These are phyloP conservation scores for Fagopyrum homotropicum DNA, from an alignment of 148 eudicot species.

Conservation along the genomic window DNA sequence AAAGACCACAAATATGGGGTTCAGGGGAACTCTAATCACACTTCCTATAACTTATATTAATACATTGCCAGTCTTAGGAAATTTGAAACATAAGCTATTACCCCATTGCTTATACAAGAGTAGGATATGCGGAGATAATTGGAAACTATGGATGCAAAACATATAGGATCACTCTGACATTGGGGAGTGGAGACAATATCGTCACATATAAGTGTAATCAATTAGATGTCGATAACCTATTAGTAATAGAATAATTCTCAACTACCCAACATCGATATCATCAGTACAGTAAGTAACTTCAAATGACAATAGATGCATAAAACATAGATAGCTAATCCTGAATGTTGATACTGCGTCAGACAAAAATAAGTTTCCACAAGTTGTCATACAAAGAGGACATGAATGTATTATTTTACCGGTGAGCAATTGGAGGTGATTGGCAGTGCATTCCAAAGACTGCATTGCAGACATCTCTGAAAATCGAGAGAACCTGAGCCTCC, in stretches of 20 bases:
- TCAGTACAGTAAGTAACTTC: neutral
- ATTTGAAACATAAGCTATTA: too few species aligned
- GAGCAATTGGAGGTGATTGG: conserved; percentile 94
- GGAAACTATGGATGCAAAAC: neutral
- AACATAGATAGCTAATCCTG: neutral
- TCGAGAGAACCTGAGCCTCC: conserved; percentile 68
- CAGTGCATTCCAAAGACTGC: conserved; percentile 99
- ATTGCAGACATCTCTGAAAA: conserved; percentile 89
- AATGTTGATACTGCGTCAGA: neutral
- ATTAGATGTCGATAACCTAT: neutral
- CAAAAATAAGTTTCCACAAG: neutral
- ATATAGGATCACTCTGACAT: neutral
- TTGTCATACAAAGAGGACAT: neutral
- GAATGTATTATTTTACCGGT: conserved; percentile 47
- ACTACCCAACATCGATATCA: neutral
- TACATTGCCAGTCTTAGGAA: too few species aligned
- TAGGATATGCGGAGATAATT: neutral
- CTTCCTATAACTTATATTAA: neutral
- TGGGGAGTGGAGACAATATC: neutral
- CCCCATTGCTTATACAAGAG: neutral
- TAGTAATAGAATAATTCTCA: neutral
- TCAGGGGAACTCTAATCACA: neutral
- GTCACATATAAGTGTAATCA: neutral
- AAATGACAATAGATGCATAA: neutral
- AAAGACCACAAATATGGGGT: neutral